Evolutionary conservation across 2,329 filamentous ascomycete species (phyloP).

Genomic region (Colletotrichum sp.): DNA sequence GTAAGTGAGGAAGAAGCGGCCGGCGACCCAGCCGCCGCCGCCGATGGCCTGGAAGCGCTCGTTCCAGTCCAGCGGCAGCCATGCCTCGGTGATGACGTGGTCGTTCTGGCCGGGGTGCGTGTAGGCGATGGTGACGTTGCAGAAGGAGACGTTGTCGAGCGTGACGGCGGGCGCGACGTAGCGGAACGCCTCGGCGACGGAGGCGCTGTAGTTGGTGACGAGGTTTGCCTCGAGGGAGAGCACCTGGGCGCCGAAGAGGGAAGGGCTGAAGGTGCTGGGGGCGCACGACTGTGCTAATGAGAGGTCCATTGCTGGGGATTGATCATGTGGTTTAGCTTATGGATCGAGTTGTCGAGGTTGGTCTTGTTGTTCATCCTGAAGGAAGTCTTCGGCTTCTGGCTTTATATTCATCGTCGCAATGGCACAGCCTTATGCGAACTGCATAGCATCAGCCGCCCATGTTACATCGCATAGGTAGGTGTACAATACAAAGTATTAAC

Average conservation of each 20-base stretch:
- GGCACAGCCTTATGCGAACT: neutral
- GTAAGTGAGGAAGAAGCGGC: constrained; percentile 19
- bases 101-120: constrained; percentile 22
- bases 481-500: neutral
- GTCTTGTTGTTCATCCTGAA: neutral
- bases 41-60: constrained; percentile 32
- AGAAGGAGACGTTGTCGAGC: constrained; percentile 15
- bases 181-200: neutral
- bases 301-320: neutral
- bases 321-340: neutral
- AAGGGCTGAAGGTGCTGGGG: neutral
- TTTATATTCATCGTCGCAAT: neutral
- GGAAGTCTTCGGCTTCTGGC: neutral
- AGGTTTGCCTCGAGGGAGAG: constrained; percentile 10
- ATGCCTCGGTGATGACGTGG: constrained; percentile 26
- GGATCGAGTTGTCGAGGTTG: neutral
- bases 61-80: constrained; percentile 33
- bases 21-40: constrained; percentile 32
- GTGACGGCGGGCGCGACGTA: constrained; percentile 8
- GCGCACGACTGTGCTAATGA: neutral
- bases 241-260: constrained; percentile 18
- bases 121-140: neutral
- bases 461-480: neutral
- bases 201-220: constrained; percentile 21
- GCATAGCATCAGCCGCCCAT: neutral